Evolutionary conservation across 2,329 filamentous ascomycete genomes (phyloP).

Genomic region (Graphilbum fragrans): DNA sequence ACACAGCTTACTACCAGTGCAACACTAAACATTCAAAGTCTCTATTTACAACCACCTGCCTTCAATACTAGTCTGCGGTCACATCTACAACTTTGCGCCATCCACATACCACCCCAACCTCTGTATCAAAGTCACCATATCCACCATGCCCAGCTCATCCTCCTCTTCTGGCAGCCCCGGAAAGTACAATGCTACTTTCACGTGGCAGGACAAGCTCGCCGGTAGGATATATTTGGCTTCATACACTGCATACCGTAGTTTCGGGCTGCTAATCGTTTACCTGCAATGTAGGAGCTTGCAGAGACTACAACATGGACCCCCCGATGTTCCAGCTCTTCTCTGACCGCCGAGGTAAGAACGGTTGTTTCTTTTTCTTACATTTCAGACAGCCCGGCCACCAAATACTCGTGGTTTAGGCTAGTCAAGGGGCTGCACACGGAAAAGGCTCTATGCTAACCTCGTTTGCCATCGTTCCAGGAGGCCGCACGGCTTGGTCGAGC

Average conservation of each 20-base stretch:
- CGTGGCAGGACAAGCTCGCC: constrained; percentile 21
- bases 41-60: too few species aligned
- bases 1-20: not conserved
- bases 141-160: constrained; percentile 7
- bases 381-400: not conserved
- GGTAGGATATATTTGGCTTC: constrained; percentile 10
- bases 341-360: constrained; percentile 18
- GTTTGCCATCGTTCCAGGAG: constrained; percentile 41
- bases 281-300: constrained; percentile 17
- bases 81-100: too few species aligned
- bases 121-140: not conserved
- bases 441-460: not conserved
- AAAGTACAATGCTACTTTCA: constrained; percentile 7
- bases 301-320: constrained; percentile 15
- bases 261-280: not conserved
- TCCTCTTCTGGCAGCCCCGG: constrained; percentile 3
- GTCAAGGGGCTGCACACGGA: not conserved
- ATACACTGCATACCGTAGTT: not conserved
- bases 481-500: constrained; percentile 84
- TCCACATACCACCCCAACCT: too few species aligned
- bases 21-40: too few species aligned
- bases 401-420: too few species aligned
- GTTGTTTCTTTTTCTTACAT: not conserved
- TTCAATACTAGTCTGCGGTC: too few species aligned
- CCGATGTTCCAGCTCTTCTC: constrained; percentile 21